phyloP scores from a whole-genome alignment of 495 filamentous ascomycete species.

The Daldinia grandis region DNA sequence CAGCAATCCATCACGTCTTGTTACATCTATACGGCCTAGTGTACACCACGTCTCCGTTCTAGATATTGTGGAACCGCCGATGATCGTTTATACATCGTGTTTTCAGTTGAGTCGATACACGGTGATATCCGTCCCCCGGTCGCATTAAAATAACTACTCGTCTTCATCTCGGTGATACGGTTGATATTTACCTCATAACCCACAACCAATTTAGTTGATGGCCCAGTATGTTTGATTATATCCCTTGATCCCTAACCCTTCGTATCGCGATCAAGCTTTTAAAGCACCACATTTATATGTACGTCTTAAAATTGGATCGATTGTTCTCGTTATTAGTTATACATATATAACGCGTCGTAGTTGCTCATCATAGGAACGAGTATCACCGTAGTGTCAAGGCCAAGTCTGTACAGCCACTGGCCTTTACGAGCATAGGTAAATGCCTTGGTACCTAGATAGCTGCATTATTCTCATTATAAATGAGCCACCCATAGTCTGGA shows the following conservation, averaged over 20 bases:
- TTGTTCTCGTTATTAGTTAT: too few species aligned
- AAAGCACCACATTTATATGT: too few species aligned
- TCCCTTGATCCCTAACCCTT: neutral
- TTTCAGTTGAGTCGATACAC: conserved; percentile 13
- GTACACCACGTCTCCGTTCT: neutral
- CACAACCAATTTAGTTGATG: neutral
- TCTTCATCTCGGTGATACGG: neutral
- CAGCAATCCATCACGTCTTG: conserved; percentile 12
- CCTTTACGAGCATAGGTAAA: too few species aligned
- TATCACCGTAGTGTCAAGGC: too few species aligned
- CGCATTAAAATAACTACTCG: neutral
- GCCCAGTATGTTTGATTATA: neutral
- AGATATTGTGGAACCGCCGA: conserved; percentile 4
- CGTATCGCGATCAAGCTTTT: too few species aligned
- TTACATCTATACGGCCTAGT: conserved; percentile 4
- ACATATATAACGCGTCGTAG: too few species aligned
- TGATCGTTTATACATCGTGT: conserved; percentile 15
- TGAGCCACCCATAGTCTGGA: too few species aligned
- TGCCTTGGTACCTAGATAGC: too few species aligned
- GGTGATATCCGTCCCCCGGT: neutral
- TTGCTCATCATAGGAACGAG: too few species aligned
- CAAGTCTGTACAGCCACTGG: too few species aligned
- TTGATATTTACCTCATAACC: neutral
- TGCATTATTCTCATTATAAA: too few species aligned
- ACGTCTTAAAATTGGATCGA: neutral